These are phyloP conservation scores for Colletotrichum lindemuthianum DNA, from an alignment of 2,329 filamentous ascomycete genomes.

Conservation along the genomic window DNA sequence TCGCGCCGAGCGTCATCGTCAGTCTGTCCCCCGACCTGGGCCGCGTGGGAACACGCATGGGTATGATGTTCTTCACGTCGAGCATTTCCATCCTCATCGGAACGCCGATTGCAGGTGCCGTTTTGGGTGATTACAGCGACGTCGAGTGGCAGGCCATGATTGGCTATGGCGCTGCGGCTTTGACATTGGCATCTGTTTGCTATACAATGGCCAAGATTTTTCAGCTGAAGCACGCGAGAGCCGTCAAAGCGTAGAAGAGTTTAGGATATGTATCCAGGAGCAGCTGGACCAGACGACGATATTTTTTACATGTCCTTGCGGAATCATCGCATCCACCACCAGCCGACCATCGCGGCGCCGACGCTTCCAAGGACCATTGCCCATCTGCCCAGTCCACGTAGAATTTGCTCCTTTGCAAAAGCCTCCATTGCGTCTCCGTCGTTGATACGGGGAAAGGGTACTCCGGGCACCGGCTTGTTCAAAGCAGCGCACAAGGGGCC, in stretches of 20 bases:
- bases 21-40: constrained; percentile 48
- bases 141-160: constrained; percentile 32
- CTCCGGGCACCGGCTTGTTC: constrained; percentile 41
- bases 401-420: constrained; percentile 16
- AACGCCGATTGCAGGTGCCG: constrained; percentile 55
- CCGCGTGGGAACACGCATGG: constrained; percentile 47
- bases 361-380: neutral
- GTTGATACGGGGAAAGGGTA: constrained; percentile 43
- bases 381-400: constrained; percentile 12
- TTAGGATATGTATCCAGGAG: neutral
- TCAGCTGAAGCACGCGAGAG: constrained; percentile 23
- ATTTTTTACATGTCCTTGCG: neutral
- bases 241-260: neutral
- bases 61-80: constrained; percentile 44
- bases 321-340: constrained; percentile 2
- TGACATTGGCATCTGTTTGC: constrained; percentile 24
- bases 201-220: constrained; percentile 30
- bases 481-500: constrained; percentile 46
- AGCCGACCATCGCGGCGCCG: neutral
- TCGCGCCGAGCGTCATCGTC: constrained; percentile 54
- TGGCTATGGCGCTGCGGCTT: constrained; percentile 30
- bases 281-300: neutral
- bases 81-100: constrained; percentile 60
- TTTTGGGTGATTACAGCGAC: constrained; percentile 32
- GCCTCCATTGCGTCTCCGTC: constrained; percentile 37